These are phyloP conservation scores for Nicotiana knightiana DNA, from an alignment of 257 asterid genomes.

Conservation along the genomic window DNA sequence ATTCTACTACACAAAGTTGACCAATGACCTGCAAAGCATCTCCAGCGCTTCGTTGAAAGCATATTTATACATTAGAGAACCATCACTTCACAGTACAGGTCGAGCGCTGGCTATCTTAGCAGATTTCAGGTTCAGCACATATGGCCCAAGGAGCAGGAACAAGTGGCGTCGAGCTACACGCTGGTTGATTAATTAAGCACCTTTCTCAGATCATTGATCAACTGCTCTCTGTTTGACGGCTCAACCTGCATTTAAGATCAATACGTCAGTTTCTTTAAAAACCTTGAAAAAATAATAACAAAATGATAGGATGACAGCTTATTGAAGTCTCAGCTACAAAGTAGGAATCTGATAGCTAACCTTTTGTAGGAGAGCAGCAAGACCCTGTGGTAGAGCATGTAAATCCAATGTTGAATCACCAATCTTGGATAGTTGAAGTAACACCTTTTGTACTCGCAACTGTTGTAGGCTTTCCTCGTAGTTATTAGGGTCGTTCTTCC, in stretches of 20 bases:
- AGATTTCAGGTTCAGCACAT: neutral
- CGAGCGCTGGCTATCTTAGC: neutral
- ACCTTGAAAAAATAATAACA: neutral
- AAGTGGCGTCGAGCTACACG: neutral
- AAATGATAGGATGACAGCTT: neutral
- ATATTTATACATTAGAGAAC: neutral
- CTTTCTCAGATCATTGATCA: slow-evolving; percentile 53
- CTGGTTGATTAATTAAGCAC: slow-evolving; percentile 35
- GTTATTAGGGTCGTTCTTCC: slow-evolving; percentile 67
- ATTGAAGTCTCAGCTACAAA: neutral
- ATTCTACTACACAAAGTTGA: neutral
- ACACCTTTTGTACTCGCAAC: slow-evolving; percentile 50
- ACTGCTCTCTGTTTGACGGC: slow-evolving; percentile 45
- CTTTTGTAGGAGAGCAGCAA: slow-evolving; percentile 64
- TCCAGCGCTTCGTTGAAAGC: neutral
- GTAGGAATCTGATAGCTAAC: slow-evolving; percentile 22
- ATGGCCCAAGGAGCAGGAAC: neutral
- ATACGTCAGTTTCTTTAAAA: neutral
- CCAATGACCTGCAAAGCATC: neutral
- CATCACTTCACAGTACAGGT: neutral
- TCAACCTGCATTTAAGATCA: slow-evolving; percentile 52
- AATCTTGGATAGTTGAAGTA: slow-evolving; percentile 54
- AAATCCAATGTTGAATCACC: slow-evolving; percentile 68
- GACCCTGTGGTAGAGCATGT: slow-evolving; percentile 73
- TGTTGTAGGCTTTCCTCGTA: slow-evolving; percentile 63